These are phyloP conservation scores for Herpetospermum pedunculosum DNA, from an alignment of 306 rosid species.

Conservation along the genomic window DNA sequence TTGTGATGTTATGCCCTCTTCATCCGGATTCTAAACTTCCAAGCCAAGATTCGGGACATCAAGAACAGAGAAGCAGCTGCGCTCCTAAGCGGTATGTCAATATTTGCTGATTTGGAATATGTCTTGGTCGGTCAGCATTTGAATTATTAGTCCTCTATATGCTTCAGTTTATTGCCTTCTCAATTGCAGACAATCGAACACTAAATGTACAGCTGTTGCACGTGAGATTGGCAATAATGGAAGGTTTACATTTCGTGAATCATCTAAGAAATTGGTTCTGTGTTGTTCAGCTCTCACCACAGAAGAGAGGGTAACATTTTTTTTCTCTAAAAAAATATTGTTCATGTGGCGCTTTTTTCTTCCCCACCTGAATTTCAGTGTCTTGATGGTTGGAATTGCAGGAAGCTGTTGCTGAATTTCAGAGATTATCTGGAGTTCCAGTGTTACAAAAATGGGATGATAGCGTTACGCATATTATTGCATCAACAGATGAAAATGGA, in stretches of 20 bases:
- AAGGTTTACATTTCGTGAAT: constrained; percentile 23
- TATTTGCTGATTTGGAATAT: background rate
- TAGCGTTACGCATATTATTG: constrained; percentile 75
- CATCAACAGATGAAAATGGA: constrained; percentile 66
- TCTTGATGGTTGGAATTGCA: constrained; percentile 23
- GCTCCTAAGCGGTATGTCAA: constrained; percentile 19
- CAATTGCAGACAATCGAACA: constrained; percentile 16
- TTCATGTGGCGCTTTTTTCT: background rate
- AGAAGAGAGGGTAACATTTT: constrained; percentile 50
- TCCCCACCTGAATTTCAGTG: background rate
- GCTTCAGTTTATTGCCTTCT: background rate
- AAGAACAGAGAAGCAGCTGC: constrained; percentile 27
- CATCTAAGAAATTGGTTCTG: constrained; percentile 52
- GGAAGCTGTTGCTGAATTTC: constrained; percentile 63
- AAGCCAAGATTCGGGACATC: constrained; percentile 36
- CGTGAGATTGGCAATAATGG: constrained; percentile 15
- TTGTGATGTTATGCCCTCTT: constrained; percentile 83
- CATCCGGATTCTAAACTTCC: constrained; percentile 60
- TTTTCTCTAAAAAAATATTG: background rate
- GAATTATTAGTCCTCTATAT: constrained; percentile 4
- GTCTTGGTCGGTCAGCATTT: background rate
- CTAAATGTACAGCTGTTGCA: constrained; percentile 15
- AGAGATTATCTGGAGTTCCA: constrained; percentile 43
- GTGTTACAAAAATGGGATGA: constrained; percentile 72
- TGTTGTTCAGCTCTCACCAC: constrained; percentile 82